A percentile compares a stretch with the other conserved stretches of the same genome.
These are phyloP conservation scores for Arthrobotrys musiformis DNA, from an alignment of 2,329 filamentous ascomycete species.

Conservation along the genomic window DNA sequence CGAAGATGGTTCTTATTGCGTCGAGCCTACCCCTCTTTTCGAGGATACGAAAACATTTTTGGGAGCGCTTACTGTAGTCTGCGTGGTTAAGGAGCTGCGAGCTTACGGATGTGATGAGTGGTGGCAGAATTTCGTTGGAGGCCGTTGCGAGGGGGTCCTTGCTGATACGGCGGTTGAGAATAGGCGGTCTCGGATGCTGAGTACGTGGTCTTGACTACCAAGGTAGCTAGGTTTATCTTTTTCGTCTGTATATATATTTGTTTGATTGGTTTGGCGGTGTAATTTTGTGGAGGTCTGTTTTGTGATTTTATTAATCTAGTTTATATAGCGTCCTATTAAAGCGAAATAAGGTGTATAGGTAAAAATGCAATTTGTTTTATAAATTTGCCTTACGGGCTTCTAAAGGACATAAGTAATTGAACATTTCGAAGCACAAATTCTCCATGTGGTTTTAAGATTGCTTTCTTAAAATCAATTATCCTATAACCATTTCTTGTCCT, in stretches of 20 bases:
- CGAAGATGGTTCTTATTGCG: neutral
- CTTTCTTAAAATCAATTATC: too few relatives aligned
- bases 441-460: too few relatives aligned
- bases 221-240: neutral
- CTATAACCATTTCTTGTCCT: too few relatives aligned
- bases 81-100: conserved; percentile 4
- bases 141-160: neutral
- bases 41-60: conserved; percentile 4
- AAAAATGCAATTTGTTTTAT: neutral
- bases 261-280: neutral
- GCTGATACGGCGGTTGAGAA: neutral
- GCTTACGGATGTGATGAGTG: neutral
- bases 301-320: too few relatives aligned
- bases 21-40: neutral
- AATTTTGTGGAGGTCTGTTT: too few relatives aligned
- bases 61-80: neutral
- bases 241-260: neutral
- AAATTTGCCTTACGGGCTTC: too few relatives aligned
- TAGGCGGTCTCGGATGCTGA: conserved; percentile 6
- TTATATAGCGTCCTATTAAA: too few relatives aligned
- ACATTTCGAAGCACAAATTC: too few relatives aligned
- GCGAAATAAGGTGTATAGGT: neutral
- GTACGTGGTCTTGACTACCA: neutral
- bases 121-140: conserved; percentile 10
- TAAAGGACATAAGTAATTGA: too few relatives aligned